Conservation (phyloP, 202 grass and related monocot species). For the Brachypodium distachyon region DNA sequence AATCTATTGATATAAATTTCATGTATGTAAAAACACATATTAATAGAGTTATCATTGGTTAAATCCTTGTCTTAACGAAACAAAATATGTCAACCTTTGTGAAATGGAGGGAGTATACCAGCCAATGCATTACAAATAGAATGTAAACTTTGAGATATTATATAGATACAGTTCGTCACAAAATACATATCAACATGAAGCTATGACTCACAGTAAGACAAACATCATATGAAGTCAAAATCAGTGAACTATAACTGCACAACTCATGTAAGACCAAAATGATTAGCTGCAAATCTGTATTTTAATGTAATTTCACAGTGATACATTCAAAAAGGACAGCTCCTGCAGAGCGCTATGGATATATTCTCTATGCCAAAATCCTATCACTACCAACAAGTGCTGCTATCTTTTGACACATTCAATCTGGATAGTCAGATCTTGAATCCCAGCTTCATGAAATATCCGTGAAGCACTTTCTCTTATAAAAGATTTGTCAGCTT, state of each 20-base stretch:
- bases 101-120: too few species aligned
- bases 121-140: background rate
- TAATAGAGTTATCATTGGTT: too few species aligned
- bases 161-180: background rate
- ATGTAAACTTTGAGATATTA: background rate
- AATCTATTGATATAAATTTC: too few species aligned
- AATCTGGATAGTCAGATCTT: conserved; percentile 77
- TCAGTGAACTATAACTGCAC: background rate
- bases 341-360: conserved; percentile 13
- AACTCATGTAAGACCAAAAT: background rate
- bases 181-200: background rate
- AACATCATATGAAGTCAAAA: conserved; percentile 7
- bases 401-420: conserved; percentile 61
- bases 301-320: background rate
- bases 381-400: conserved; percentile 19
- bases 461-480: conserved; percentile 44
- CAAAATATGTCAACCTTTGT: too few species aligned
- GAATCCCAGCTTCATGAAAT: conserved; percentile 69
- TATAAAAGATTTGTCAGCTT: conserved; percentile 51
- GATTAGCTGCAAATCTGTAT: conserved; percentile 14
- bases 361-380: conserved; percentile 27
- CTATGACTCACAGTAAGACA: background rate
- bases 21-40: too few species aligned
- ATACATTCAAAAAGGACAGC: conserved; percentile 1
- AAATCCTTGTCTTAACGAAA: too few species aligned